These are phyloP conservation scores for Trametes punicea DNA, from an alignment of 768 basidiomycete species.

Conservation along the genomic window DNA sequence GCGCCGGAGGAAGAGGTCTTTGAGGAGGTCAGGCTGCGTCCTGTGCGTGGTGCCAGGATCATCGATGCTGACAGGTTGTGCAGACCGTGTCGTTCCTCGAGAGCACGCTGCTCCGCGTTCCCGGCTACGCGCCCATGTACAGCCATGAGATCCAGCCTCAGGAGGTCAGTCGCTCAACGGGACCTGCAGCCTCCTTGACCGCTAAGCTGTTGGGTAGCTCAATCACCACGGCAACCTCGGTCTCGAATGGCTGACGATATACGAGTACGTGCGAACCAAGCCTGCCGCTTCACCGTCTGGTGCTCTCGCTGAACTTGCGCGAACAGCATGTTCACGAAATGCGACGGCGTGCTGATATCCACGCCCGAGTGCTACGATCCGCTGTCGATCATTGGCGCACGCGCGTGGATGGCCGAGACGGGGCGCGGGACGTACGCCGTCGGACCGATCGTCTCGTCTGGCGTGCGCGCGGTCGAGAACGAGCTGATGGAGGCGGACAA, in stretches of 20 bases:
- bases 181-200: background rate
- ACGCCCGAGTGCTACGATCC: constrained; percentile 19
- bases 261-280: constrained; percentile 4
- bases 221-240: constrained; percentile 2
- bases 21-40: background rate
- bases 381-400: background rate
- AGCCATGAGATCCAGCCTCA: constrained; percentile 10
- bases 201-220: background rate
- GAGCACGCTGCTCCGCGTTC: constrained; percentile 6
- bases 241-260: constrained; percentile 9
- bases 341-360: constrained; percentile 15
- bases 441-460: constrained; percentile 6
- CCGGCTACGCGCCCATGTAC: constrained; percentile 10
- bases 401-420: constrained; percentile 13
- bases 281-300: background rate
- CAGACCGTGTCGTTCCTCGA: constrained; percentile 1
- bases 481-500: constrained; percentile 1
- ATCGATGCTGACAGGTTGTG: background rate
- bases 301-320: background rate
- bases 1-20: constrained; percentile 1
- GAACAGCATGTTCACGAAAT: constrained; percentile 6
- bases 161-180: background rate
- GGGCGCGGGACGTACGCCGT: constrained; percentile 11
- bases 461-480: constrained; percentile 4
- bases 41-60: background rate